Base-by-base conservation (phyloP, 2,329 filamentous ascomycete species). In the Hypoxylon rubiginosum region DNA sequence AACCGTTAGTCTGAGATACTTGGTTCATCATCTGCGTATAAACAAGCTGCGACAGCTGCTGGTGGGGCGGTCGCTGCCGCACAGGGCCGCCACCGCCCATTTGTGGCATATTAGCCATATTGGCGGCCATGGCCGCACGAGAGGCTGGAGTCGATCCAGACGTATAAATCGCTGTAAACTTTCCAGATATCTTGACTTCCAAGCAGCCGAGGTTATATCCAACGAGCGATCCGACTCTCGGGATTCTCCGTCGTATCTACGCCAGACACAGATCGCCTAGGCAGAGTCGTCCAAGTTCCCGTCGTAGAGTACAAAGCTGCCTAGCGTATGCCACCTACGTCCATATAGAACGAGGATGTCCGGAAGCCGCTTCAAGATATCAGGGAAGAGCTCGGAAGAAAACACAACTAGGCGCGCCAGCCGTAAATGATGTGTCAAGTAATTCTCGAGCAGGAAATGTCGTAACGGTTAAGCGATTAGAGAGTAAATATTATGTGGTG, bases 21-120 rank as follows among this genome's bases (percentile, higher is more conserved):
- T 74, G 73, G 8, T 63, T 60, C 64, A 78, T 72, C 46, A 79
- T 69, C 30, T 75, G 67, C n/a, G 64, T 70, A 58, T 81, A 83
- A 7, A 85, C 77, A 15, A 79, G 70, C 43, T 80, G 75, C 53
- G 79, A 77, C 71, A 79, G 75, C 66, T 82, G 81, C 67, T 82
- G 76, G 43, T 76, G 74, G 49, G 76, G 76, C 61, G 81, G 80
- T 64, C 78, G 78, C 68, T 75, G 79, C 72, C 80, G 79, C 76
- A 83, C 79, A 77, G 84, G 79, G 76, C 79, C 81, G 69, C 78
- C 80, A 66, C 78, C 79, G 75, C 79, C 81, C 84, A 88, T 87
- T 73, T 86, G 85, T 77, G 84, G 83, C 79, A 88, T 84, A 72
- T 87, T 88, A 75, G 83, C 85, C 79, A 88, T 84, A 72, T 87